These are phyloP conservation scores for Penicillium sp. DNA, from an alignment of 2,329 filamentous ascomycete species.

Conservation along the genomic window DNA sequence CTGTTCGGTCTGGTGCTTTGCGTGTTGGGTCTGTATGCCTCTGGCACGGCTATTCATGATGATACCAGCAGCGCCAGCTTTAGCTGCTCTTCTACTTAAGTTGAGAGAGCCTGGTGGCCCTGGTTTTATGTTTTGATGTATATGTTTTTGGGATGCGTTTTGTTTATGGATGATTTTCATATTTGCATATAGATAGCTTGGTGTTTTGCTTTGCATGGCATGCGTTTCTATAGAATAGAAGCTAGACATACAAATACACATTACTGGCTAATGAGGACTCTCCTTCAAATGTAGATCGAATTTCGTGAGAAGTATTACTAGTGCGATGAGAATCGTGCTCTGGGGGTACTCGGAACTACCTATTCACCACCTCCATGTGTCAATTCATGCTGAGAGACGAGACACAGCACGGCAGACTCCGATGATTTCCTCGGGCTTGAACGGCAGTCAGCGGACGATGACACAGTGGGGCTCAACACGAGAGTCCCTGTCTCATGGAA, in stretches of 20 bases:
- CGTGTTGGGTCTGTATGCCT: slow-evolving; percentile 37
- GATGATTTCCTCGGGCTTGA: slow-evolving; percentile 37
- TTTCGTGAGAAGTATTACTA: background rate
- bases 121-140: background rate
- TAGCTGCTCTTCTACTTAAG: slow-evolving; percentile 42
- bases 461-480: background rate
- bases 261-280: slow-evolving; percentile 25
- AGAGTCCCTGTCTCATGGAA: background rate
- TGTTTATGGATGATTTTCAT: slow-evolving; percentile 16
- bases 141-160: background rate
- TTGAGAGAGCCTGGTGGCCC: background rate
- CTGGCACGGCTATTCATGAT: slow-evolving; percentile 30
- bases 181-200: slow-evolving; percentile 22
- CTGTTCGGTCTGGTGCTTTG: slow-evolving; percentile 35
- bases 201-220: slow-evolving; percentile 16
- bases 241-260: slow-evolving; percentile 12
- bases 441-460: slow-evolving; percentile 59
- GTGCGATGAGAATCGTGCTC: too few relatives aligned
- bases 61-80: slow-evolving; percentile 43
- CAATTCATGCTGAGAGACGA: background rate
- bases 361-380: too few relatives aligned
- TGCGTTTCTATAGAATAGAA: slow-evolving; percentile 24
- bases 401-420: background rate
- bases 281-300: background rate
- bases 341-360: too few relatives aligned